Evolutionary conservation across 306 rosid genomes (phyloP).

Genomic region (Malus orientalis): DNA sequence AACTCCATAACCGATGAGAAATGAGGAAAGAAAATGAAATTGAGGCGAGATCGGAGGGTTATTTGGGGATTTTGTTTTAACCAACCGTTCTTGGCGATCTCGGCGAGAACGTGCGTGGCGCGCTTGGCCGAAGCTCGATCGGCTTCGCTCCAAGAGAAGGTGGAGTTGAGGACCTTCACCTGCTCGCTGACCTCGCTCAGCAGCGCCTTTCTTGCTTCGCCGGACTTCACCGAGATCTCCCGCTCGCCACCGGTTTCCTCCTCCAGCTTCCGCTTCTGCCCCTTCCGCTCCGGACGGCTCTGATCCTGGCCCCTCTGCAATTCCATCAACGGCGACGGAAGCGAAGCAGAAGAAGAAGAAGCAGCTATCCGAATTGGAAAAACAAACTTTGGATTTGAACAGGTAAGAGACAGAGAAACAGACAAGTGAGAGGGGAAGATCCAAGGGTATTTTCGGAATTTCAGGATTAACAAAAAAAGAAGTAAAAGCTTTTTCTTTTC

Average conservation of each 20-base stretch:
- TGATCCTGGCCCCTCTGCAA: conserved; percentile 53
- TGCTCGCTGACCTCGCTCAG: conserved; percentile 54
- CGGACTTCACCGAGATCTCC: conserved; percentile 59
- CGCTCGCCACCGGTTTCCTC: conserved; percentile 54
- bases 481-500: background rate
- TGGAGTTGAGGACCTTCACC: conserved; percentile 57
- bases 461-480: background rate
- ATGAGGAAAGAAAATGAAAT: background rate
- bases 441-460: conserved; percentile 39
- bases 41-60: conserved; percentile 29
- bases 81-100: conserved; percentile 88
- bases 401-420: background rate
- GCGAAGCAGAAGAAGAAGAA: conserved; percentile 6
- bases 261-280: conserved; percentile 89
- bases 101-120: conserved; percentile 95
- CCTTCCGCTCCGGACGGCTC: conserved; percentile 71
- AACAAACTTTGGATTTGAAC: background rate
- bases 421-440: background rate
- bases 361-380: conserved; percentile 21
- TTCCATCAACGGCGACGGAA: conserved; percentile 49
- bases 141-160: conserved; percentile 73
- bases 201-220: conserved; percentile 51
- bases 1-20: background rate
- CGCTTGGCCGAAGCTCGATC: conserved; percentile 91
- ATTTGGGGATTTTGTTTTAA: background rate